Percentiles rank a stretch among this genome's conserved stretches.
Evolutionary conservation across 169 alveolate species (phyloP).

Genomic region (Besnoitia besnoiti): DNA sequence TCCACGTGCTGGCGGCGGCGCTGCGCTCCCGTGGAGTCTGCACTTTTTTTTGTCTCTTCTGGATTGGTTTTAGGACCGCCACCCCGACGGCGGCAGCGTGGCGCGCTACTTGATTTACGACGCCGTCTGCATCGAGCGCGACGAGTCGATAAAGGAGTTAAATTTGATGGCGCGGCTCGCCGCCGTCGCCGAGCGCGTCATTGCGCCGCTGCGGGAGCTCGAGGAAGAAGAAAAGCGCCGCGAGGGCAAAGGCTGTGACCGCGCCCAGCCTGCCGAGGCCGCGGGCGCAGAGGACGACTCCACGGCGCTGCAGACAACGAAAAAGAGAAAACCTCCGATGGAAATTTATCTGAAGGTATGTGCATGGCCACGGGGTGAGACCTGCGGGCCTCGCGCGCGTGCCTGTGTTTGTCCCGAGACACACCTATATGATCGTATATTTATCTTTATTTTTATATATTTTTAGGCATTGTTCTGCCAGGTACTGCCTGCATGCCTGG

Average conservation of each 20-base stretch:
- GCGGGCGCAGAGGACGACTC: background rate
- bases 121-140: slow-evolving; percentile 85
- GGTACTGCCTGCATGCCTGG: too few species aligned
- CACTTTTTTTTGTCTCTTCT: background rate
- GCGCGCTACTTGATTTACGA: slow-evolving; percentile 85
- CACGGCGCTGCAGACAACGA: background rate
- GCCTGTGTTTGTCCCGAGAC: background rate
- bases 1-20: too few species aligned
- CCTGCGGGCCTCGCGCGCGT: background rate
- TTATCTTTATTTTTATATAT: too few species aligned
- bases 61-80: slow-evolving; percentile 30
- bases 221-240: slow-evolving; percentile 18
- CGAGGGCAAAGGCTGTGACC: background rate
- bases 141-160: slow-evolving; percentile 74
- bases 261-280: too few species aligned
- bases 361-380: too few species aligned
- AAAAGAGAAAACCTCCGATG: background rate
- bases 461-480: too few species aligned
- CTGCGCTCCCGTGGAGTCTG: background rate
- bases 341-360: slow-evolving; percentile 42
- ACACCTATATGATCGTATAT: background rate
- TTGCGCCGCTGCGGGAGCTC: slow-evolving; percentile 71
- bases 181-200: slow-evolving; percentile 78
- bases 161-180: slow-evolving; percentile 85
- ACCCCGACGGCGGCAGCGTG: background rate